Conservation (phyloP, 2,329 filamentous ascomycete species). For the Fusarium domesticum region DNA sequence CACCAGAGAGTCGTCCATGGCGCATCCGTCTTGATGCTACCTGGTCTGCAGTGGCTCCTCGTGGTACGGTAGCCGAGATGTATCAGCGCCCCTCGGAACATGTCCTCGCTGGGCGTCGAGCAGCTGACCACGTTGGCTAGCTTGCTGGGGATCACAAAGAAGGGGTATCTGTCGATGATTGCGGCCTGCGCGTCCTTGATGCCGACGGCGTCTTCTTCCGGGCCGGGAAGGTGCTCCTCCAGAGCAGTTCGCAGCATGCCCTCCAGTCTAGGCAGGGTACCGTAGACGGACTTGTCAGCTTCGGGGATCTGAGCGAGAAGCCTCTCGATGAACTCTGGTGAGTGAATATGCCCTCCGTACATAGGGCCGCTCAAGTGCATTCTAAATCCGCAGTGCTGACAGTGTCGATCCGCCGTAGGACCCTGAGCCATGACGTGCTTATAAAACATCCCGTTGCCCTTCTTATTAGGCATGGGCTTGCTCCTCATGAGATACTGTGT, state of each 20-base stretch:
- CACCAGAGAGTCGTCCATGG: slow-evolving; percentile 90
- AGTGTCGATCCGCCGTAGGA: slow-evolving; percentile 63
- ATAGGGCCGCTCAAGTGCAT: slow-evolving; percentile 91
- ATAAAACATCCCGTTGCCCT: slow-evolving; percentile 65
- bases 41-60: slow-evolving; percentile 83
- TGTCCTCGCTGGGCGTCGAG: slow-evolving; percentile 72
- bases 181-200: slow-evolving; percentile 53
- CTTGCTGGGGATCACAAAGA: slow-evolving; percentile 77
- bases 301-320: slow-evolving; percentile 71
- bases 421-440: slow-evolving; percentile 75
- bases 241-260: slow-evolving; percentile 89
- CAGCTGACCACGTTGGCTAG: slow-evolving; percentile 77
- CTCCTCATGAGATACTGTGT: slow-evolving; percentile 76
- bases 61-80: slow-evolving; percentile 79
- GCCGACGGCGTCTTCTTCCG: slow-evolving; percentile 38
- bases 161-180: slow-evolving; percentile 70
- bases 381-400: slow-evolving; percentile 80
- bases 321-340: slow-evolving; percentile 73
- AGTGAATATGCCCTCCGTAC: slow-evolving; percentile 89
- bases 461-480: slow-evolving; percentile 65
- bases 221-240: slow-evolving; percentile 60
- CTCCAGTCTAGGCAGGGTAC: slow-evolving; percentile 75
- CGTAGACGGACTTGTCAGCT: slow-evolving; percentile 67
- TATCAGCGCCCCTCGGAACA: slow-evolving; percentile 76
- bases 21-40: slow-evolving; percentile 90